phyloP scores from a whole-genome alignment of 2,329 filamentous ascomycete genomes.

The Ramichloridium luteum region DNA sequence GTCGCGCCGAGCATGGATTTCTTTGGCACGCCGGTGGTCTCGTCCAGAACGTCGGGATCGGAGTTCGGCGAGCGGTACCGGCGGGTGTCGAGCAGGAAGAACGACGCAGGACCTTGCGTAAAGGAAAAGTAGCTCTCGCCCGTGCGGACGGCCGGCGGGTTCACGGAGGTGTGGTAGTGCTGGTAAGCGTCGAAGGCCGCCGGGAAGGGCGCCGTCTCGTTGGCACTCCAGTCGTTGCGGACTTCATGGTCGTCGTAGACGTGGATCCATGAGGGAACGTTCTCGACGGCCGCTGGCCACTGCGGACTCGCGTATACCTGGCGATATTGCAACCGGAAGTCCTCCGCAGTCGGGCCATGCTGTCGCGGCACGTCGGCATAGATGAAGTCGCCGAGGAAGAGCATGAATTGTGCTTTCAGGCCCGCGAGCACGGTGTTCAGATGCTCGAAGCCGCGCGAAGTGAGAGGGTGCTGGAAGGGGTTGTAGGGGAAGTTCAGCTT shows the following conservation, averaged over 20 bases:
- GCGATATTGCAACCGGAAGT: constrained; percentile 84
- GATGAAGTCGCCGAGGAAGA: constrained; percentile 74
- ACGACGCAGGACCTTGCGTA: constrained; percentile 75
- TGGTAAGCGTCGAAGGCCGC: constrained; percentile 74
- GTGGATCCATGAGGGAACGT: constrained; percentile 84
- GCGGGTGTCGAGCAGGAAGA: constrained; percentile 90
- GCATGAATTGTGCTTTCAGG: constrained; percentile 60
- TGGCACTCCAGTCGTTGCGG: constrained; percentile 79
- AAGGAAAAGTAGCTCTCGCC: constrained; percentile 81
- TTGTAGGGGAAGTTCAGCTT: constrained; percentile 84
- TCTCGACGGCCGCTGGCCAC: constrained; percentile 62
- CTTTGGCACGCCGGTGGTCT: constrained; percentile 29
- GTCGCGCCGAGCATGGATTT: constrained; percentile 80
- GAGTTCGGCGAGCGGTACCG: constrained; percentile 65
- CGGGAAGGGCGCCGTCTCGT: constrained; percentile 66
- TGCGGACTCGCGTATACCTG: constrained; percentile 94
- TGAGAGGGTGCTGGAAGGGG: constrained; percentile 67
- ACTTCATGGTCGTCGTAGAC: constrained; percentile 97
- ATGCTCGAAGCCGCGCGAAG: constrained; percentile 67
- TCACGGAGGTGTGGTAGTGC: constrained; percentile 73
- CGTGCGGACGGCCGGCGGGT: constrained; percentile 54
- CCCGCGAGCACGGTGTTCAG: constrained; percentile 61
- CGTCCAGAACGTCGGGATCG: constrained; percentile 44
- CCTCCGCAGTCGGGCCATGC: constrained; percentile 57
- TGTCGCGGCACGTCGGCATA: constrained; percentile 79